These are phyloP conservation scores for Russula earlei DNA, from an alignment of 768 basidiomycete genomes.

Conservation along the genomic window DNA sequence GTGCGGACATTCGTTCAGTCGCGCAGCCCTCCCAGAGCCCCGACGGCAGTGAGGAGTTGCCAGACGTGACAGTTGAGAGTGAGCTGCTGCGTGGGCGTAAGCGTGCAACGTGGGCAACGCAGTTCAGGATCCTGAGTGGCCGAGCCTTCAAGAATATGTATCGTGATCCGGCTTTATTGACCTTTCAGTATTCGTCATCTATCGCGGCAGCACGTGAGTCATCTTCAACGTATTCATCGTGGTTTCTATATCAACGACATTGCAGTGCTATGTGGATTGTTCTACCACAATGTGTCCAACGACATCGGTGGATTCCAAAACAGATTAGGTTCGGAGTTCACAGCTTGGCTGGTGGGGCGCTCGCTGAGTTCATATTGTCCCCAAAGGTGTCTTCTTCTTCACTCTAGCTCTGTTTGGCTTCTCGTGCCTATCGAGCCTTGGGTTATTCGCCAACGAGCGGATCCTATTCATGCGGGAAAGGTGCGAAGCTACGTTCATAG, in stretches of 20 bases:
- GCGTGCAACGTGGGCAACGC: constrained; percentile 79
- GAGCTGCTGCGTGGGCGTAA: constrained; percentile 58
- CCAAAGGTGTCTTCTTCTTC: constrained; percentile 88
- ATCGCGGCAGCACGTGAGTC: constrained; percentile 73
- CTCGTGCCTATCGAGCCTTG: constrained; percentile 89
- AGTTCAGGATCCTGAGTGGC: constrained; percentile 91
- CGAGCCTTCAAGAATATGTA: constrained; percentile 98
- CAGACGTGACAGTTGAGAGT: constrained; percentile 63
- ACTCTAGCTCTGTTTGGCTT: constrained; percentile 94
- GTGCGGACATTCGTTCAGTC: constrained; percentile 48
- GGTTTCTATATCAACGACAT: not conserved
- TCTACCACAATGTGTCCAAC: constrained; percentile 83
- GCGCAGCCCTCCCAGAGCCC: constrained; percentile 25
- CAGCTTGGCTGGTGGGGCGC: not conserved
- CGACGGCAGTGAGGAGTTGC: constrained; percentile 36
- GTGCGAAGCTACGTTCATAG: constrained; percentile 32
- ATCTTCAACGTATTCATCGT: constrained; percentile 1
- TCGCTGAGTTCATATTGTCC: not conserved
- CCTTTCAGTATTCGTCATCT: constrained; percentile 82
- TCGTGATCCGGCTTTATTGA: constrained; percentile 84
- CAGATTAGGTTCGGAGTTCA: constrained; percentile 50
- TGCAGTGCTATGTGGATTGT: constrained; percentile 82
- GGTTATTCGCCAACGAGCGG: constrained; percentile 90
- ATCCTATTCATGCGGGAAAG: constrained; percentile 98
- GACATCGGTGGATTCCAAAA: constrained; percentile 98